Conservation (phyloP, 1,284 basidiomycete genomes). For the Mycena sp. region DNA sequence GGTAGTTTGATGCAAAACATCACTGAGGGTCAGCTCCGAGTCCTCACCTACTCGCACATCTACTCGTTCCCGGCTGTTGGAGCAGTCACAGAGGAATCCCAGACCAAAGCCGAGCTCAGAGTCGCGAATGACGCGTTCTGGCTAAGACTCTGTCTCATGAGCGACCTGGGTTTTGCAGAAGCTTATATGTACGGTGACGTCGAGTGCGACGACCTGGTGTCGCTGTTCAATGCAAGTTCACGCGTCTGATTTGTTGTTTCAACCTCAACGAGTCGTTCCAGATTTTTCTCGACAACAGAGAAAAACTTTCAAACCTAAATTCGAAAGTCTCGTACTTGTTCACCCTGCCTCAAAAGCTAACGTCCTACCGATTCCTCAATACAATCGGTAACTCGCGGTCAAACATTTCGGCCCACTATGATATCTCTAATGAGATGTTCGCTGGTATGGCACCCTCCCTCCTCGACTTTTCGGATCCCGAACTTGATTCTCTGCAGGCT, state of each 20-base stretch:
- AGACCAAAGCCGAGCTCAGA: slow-evolving; percentile 57
- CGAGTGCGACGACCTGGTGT: slow-evolving; percentile 69
- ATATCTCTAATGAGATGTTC: slow-evolving; percentile 73
- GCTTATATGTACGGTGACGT: slow-evolving; percentile 81
- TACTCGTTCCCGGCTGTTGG: slow-evolving; percentile 55
- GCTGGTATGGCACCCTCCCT: slow-evolving; percentile 43
- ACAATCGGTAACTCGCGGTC: slow-evolving; percentile 69
- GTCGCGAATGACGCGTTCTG: slow-evolving; percentile 74
- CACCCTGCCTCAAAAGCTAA: slow-evolving; percentile 65
- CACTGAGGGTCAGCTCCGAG: slow-evolving; percentile 55
- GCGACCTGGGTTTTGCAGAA: slow-evolving; percentile 79
- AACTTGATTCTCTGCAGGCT: slow-evolving; percentile 54
- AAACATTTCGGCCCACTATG: slow-evolving; percentile 81
- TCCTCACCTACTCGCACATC: slow-evolving; percentile 53
- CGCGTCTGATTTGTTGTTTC: neutral
- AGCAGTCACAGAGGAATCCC: slow-evolving; percentile 29
- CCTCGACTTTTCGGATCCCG: neutral
- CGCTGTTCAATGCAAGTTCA: slow-evolving; percentile 63
- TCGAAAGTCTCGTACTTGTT: slow-evolving; percentile 61
- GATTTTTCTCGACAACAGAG: slow-evolving; percentile 75
- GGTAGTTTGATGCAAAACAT: slow-evolving; percentile 60
- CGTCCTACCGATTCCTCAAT: slow-evolving; percentile 68
- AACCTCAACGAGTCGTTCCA: slow-evolving; percentile 36
- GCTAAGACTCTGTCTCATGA: slow-evolving; percentile 68
- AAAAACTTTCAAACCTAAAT: slow-evolving; percentile 57